Percentiles rank a stretch among this genome's conserved stretches.
phyloP scores from a whole-genome alignment of 2,329 filamentous ascomycete species.

The Biscogniauxia mediterranea region DNA sequence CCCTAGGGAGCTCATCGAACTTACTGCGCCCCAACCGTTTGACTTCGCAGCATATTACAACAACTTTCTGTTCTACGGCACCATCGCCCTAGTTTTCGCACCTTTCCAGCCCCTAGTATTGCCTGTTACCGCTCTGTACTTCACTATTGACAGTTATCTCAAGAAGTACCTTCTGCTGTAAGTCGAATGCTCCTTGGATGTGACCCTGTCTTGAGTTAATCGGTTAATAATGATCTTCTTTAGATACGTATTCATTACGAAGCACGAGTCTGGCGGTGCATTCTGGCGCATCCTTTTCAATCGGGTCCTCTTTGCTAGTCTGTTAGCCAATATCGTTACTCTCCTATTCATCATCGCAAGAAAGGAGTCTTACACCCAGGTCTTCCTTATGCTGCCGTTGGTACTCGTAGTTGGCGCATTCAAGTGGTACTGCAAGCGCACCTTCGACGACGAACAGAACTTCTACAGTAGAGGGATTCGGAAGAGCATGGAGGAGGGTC shows the following conservation, averaged over 20 bases:
- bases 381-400: conserved; percentile 68
- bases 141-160: conserved; percentile 76
- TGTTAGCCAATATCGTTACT: conserved; percentile 20
- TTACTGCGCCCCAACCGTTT: conserved; percentile 85
- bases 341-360: conserved; percentile 66
- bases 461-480: conserved; percentile 57
- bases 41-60: conserved; percentile 96
- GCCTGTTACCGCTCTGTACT: conserved; percentile 82
- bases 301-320: conserved; percentile 41
- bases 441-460: conserved; percentile 70
- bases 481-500: conserved; percentile 42
- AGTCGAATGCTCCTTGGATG: conserved; percentile 1
- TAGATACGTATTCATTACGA: conserved; percentile 84
- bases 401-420: conserved; percentile 74
- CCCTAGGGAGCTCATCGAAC: conserved; percentile 82
- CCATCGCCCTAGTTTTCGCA: conserved; percentile 78
- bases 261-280: conserved; percentile 86
- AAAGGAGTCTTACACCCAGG: conserved; percentile 54
- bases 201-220: neutral
- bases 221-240: conserved; percentile 1
- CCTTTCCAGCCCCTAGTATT: conserved; percentile 83
- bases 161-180: conserved; percentile 86
- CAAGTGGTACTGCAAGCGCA: conserved; percentile 74
- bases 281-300: conserved; percentile 92
- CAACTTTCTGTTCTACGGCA: conserved; percentile 90